Evolutionary conservation across 805 yeast species (phyloP).

Genomic region (Suhomyces pyralidae): DNA sequence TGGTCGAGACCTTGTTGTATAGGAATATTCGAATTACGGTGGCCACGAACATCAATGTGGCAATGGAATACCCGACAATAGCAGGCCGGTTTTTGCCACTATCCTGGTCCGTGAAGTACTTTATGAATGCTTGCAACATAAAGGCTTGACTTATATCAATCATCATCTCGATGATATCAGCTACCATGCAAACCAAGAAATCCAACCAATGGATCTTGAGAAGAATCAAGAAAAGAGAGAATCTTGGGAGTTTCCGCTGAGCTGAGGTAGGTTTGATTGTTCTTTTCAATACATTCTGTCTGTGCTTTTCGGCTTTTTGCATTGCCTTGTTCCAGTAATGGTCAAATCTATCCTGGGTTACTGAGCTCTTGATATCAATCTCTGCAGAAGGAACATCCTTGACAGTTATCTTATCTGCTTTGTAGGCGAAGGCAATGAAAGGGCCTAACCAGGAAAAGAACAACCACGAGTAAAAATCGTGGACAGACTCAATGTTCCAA

Average conservation of each 20-base stretch:
- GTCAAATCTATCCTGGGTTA: constrained; percentile 1
- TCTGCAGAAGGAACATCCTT: constrained; percentile 12
- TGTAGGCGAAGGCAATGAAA: constrained; percentile 20
- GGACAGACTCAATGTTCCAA: constrained; percentile 9
- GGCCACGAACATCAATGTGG: constrained; percentile 7
- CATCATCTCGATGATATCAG: constrained; percentile 9
- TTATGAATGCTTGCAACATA: constrained; percentile 15
- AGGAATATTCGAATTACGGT: constrained; percentile 12
- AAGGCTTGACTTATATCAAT: constrained; percentile 16
- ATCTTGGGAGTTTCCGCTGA: constrained; percentile 3
- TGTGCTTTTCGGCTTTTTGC: not conserved
- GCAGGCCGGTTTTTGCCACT: constrained; percentile 11
- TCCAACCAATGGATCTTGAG: constrained; percentile 3
- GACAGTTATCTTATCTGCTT: constrained; percentile 18
- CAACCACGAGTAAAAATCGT: constrained; percentile 14
- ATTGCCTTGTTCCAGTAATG: constrained; percentile 1
- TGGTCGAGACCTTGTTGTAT: constrained; percentile 17
- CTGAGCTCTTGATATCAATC: constrained; percentile 1
- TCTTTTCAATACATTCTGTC: not conserved
- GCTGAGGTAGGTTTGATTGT: constrained; percentile 1
- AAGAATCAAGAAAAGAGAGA: constrained; percentile 6
- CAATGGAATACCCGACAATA: constrained; percentile 14
- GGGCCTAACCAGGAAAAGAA: constrained; percentile 21
- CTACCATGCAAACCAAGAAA: not conserved
- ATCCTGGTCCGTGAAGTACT: constrained; percentile 11